Conservation (phyloP, 1,284 basidiomycete genomes). For the Mycosarcoma maydis region DNA sequence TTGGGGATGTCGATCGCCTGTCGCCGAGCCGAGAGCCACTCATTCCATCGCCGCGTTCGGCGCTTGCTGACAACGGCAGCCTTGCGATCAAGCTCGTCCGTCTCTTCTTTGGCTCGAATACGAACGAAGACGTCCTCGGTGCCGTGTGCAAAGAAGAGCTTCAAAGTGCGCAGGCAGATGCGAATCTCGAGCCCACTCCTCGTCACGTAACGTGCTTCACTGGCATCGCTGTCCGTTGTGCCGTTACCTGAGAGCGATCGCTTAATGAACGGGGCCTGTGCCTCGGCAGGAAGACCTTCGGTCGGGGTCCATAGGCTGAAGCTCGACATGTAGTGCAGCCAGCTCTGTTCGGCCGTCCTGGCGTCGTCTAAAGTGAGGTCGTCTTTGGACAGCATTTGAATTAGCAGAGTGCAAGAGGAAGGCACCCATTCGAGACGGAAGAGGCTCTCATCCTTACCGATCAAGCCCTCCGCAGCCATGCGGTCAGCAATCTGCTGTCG, state of each 20-base stretch:
- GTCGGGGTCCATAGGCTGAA: conserved; percentile 71
- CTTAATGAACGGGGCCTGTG: conserved; percentile 61
- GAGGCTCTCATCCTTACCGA: conserved; percentile 88
- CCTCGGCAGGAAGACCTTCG: conserved; percentile 60
- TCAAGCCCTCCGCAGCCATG: conserved; percentile 80
- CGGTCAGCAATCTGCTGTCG: conserved; percentile 87
- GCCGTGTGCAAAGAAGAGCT: conserved; percentile 68
- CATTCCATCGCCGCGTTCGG: conserved; percentile 42
- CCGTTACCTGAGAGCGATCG: conserved; percentile 41
- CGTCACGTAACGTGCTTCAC: conserved; percentile 51
- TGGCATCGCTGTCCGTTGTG: conserved; percentile 34
- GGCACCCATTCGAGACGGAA: conserved; percentile 87
- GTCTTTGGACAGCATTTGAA: conserved; percentile 89
- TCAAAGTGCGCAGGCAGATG: conserved; percentile 69
- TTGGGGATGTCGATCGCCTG: conserved; percentile 46
- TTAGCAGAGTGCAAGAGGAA: conserved; percentile 76
- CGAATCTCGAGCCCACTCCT: conserved; percentile 72
- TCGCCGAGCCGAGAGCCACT: conserved; percentile 51
- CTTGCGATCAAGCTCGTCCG: conserved; percentile 27
- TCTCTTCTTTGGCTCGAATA: conserved; percentile 38
- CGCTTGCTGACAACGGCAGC: conserved; percentile 26
- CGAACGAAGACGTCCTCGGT: conserved; percentile 68
- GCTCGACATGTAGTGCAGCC: conserved; percentile 89
- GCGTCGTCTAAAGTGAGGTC: conserved; percentile 87
- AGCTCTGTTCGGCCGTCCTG: conserved; percentile 80